These are phyloP conservation scores for Mercurialis annua DNA, from an alignment of 345 rosid species.

Conservation along the genomic window DNA sequence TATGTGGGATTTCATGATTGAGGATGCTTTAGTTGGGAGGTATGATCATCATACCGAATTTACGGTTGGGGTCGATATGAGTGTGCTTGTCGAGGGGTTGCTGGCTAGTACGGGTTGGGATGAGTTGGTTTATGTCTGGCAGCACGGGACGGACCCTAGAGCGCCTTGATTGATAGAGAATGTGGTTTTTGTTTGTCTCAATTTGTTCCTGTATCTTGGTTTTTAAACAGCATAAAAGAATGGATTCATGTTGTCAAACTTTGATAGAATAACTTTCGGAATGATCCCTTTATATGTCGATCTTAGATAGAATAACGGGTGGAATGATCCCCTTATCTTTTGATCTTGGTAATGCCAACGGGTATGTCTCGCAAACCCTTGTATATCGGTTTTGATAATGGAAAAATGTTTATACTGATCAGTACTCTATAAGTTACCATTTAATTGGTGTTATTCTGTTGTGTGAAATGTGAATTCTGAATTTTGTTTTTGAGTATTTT, in stretches of 20 bases:
- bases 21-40: conserved; percentile 77
- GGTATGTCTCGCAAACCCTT: background rate
- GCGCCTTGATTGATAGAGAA: conserved; percentile 41
- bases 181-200: conserved; percentile 5
- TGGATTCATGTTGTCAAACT: background rate
- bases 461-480: background rate
- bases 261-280: conserved; percentile 2
- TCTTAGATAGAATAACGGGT: background rate
- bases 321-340: conserved; percentile 7
- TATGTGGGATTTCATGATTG: conserved; percentile 84
- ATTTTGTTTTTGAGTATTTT: background rate
- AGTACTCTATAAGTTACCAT: background rate
- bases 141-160: conserved; percentile 86
- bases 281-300: background rate
- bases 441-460: background rate
- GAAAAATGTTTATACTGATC: background rate
- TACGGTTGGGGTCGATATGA: conserved; percentile 81
- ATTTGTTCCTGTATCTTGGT: background rate
- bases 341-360: conserved; percentile 3
- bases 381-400: conserved; percentile 16
- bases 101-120: conserved; percentile 97
- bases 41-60: conserved; percentile 91
- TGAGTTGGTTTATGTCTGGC: conserved; percentile 88
- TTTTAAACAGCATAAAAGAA: background rate
- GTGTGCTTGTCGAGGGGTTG: conserved; percentile 90